phyloP scores from a whole-genome alignment of 768 basidiomycete species.

The Tulasnella calospora region DNA sequence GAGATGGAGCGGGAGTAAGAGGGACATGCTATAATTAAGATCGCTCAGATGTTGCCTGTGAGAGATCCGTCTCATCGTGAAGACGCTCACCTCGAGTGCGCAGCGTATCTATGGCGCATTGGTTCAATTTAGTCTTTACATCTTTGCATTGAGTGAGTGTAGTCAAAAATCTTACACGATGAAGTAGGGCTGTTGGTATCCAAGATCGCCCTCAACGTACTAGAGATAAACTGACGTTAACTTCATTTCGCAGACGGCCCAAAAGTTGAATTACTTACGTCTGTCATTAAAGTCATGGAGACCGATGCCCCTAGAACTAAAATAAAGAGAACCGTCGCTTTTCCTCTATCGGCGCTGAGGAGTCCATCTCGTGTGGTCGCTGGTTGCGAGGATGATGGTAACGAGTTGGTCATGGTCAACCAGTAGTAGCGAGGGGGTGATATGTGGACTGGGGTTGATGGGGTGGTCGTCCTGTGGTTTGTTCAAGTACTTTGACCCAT shows the following conservation, averaged over 20 bases:
- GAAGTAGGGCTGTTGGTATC: constrained; percentile 84
- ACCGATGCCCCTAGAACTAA: constrained; percentile 54
- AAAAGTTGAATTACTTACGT: constrained; percentile 46
- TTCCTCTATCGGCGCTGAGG: neutral
- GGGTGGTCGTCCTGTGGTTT: neutral
- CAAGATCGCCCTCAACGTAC: constrained; percentile 74
- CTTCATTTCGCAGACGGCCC: neutral
- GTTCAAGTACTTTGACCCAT: neutral
- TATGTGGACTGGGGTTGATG: neutral
- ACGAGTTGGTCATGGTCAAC: neutral
- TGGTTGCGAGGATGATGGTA: neutral
- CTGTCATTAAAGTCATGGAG: constrained; percentile 65
- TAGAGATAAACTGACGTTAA: constrained; percentile 34
- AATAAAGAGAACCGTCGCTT: constrained; percentile 24
- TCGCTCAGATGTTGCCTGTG: constrained; percentile 43
- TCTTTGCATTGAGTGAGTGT: neutral
- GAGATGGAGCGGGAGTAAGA: constrained; percentile 84
- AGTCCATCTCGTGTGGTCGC: neutral
- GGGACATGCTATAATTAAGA: constrained; percentile 43
- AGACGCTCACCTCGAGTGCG: constrained; percentile 56
- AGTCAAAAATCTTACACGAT: constrained; percentile 58
- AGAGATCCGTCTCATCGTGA: constrained; percentile 49
- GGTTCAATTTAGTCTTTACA: constrained; percentile 10
- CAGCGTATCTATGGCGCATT: constrained; percentile 58
- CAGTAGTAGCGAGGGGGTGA: neutral